Evolutionary conservation across 1,284 basidiomycete genomes (phyloP), one percentile per base, ranked within the genome.

Genomic region (Thelephora terrestris): DNA sequence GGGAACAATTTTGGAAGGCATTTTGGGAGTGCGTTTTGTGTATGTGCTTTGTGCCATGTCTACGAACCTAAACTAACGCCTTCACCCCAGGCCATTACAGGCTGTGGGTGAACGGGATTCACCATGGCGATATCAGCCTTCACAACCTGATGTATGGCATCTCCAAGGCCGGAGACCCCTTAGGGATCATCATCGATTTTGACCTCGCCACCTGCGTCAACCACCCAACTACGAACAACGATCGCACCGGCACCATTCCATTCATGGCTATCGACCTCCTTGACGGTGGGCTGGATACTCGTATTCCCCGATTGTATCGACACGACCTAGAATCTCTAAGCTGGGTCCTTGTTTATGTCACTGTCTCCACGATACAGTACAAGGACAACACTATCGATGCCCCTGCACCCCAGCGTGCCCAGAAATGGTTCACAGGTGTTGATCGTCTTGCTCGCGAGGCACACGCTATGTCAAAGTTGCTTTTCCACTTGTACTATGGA

Each of bases 121-220:
- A 57, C 23, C 63, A 68, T 40, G 53, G 55, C 1, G 62, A 68
- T 39, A 51, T 65, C 43, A 66, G 63, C 43, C 32, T 61, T 1
- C 40, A 55, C 7, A 66, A 67, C 48, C 48, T 68, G 25, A 64
- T 65, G 63, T 64, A 50, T 35, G 39, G 58, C 40, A 7, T 3
- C 3, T 40, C 18, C 9, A n/a, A 29, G 1, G 36, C 37, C 0
- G 17, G 17, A 1, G 24, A 44, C 14, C 44, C 47, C 2, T 4
- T 27, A 12, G 64, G 63, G 2, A 55, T 66, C 16, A 45, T 70
- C 9, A 62, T 57, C 9, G 63, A 68, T 40, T 66, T 58, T 39
- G 64, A 68, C 50, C 52, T 64, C 5, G 20, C 16, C 18, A 23
- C 37, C 4, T 24, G 25, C 9, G 32, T 12, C 18, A 9, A 36